phyloP scores from a whole-genome alignment of 192 early-diverging fungal genomes.

The Geosiphon pyriformis region DNA sequence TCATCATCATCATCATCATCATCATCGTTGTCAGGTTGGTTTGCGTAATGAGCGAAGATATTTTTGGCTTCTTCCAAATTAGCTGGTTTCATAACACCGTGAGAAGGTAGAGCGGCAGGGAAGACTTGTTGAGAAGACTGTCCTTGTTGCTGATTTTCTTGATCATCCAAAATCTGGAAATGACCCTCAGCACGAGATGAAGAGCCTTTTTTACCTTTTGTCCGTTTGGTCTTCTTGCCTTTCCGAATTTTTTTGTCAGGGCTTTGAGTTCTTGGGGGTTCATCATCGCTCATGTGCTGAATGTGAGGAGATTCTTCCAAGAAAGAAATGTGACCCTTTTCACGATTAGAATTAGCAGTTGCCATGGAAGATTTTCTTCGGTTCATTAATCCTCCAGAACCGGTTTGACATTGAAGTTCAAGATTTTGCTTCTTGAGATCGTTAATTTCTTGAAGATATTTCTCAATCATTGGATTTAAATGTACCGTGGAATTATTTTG shows the following conservation, averaged over 20 bases:
- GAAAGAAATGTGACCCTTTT: slow-evolving; percentile 17
- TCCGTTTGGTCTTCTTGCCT: slow-evolving; percentile 5
- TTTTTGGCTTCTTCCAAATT: not conserved
- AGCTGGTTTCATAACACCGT: not conserved
- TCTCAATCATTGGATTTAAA: too few relatives aligned
- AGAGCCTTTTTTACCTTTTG: not conserved
- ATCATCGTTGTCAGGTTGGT: not conserved
- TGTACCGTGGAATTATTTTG: too few relatives aligned
- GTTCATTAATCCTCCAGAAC: too few relatives aligned
- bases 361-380: slow-evolving; percentile 24
- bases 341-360: not conserved
- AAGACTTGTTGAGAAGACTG: not conserved
- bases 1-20: slow-evolving; percentile 4
- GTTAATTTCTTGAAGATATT: slow-evolving; percentile 30
- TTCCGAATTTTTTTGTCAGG: not conserved
- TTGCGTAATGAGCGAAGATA: not conserved
- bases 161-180: slow-evolving; percentile 3
- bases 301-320: not conserved
- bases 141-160: not conserved
- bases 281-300: too few relatives aligned
- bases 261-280: not conserved
- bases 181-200: slow-evolving; percentile 9
- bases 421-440: slow-evolving; percentile 31
- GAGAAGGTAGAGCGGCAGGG: too few relatives aligned
- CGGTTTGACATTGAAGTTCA: slow-evolving; percentile 31